Percentiles rank a stretch among this genome's conserved stretches.
These are phyloP conservation scores for Acanthamoeba culbertsoni DNA, from an alignment of 208 protist species.

Conservation along the genomic window DNA sequence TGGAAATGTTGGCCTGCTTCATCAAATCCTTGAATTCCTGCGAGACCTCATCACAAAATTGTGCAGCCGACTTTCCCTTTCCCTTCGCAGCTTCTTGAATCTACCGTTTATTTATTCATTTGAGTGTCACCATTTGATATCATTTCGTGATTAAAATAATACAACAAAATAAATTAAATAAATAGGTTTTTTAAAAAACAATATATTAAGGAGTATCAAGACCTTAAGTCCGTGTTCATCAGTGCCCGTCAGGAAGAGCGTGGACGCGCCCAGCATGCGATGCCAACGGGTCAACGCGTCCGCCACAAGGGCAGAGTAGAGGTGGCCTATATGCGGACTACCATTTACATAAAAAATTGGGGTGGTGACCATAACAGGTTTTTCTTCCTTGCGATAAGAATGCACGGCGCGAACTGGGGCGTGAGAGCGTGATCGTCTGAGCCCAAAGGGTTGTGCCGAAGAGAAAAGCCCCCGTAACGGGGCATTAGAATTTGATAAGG, in stretches of 20 bases:
- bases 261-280: constrained; percentile 85
- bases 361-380: constrained; percentile 77
- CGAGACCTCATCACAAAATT: constrained; percentile 91
- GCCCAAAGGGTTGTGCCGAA: too few species aligned
- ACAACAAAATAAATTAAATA: background rate
- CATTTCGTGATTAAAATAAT: background rate
- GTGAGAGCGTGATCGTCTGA: too few species aligned
- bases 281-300: constrained; percentile 82
- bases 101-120: background rate
- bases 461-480: too few species aligned
- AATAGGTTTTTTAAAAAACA: background rate
- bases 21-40: constrained; percentile 91
- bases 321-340: constrained; percentile 87
- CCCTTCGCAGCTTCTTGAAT: constrained; percentile 68
- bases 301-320: constrained; percentile 86
- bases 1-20: constrained; percentile 87
- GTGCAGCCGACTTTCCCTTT: constrained; percentile 77
- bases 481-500: too few species aligned
- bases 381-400: too few species aligned
- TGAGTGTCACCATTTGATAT: background rate
- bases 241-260: constrained; percentile 95
- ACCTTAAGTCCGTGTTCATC: constrained; percentile 99
- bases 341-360: constrained; percentile 84
- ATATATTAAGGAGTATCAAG: constrained; percentile 43
- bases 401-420: too few species aligned